Percentiles rank a stretch among this genome's conserved stretches.
phyloP scores from a whole-genome alignment of 805 yeast genomes.

The Metschnikowia bowlesiae region DNA sequence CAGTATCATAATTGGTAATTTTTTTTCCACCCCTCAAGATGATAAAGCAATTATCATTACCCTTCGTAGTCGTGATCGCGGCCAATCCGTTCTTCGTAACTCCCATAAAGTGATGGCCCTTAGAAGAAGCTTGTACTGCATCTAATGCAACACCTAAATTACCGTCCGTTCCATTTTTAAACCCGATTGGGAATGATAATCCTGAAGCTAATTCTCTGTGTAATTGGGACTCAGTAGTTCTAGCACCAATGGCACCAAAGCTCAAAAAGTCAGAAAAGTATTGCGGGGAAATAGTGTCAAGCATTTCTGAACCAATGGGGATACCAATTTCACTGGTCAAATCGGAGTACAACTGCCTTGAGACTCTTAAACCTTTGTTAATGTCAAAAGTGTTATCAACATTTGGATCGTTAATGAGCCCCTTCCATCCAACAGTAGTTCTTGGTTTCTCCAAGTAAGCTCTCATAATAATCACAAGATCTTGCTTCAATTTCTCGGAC shows the following conservation, averaged over 20 bases:
- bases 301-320: constrained; percentile 97
- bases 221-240: constrained; percentile 97
- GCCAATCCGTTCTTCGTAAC: constrained; percentile 96
- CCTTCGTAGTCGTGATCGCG: constrained; percentile 93
- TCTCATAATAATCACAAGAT: constrained; percentile 87
- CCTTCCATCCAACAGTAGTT: constrained; percentile 99
- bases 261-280: constrained; percentile 89
- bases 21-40: constrained; percentile 93
- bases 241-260: constrained; percentile 97
- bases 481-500: constrained; percentile 61
- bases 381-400: constrained; percentile 89
- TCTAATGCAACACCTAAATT: constrained; percentile 90
- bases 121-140: constrained; percentile 87
- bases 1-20: constrained; percentile 86
- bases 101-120: constrained; percentile 89
- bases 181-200: constrained; percentile 94
- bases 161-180: constrained; percentile 98
- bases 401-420: constrained; percentile 95
- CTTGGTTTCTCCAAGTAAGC: constrained; percentile 98
- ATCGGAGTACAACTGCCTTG: constrained; percentile 81
- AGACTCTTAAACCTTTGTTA: constrained; percentile 87
- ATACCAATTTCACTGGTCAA: constrained; percentile 62
- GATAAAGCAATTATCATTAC: constrained; percentile 85
- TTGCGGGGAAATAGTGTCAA: constrained; percentile 96
- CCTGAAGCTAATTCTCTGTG: constrained; percentile 98